These are phyloP conservation scores for Solanum tarapatanum DNA, from an alignment of 257 asterid species.

Conservation along the genomic window DNA sequence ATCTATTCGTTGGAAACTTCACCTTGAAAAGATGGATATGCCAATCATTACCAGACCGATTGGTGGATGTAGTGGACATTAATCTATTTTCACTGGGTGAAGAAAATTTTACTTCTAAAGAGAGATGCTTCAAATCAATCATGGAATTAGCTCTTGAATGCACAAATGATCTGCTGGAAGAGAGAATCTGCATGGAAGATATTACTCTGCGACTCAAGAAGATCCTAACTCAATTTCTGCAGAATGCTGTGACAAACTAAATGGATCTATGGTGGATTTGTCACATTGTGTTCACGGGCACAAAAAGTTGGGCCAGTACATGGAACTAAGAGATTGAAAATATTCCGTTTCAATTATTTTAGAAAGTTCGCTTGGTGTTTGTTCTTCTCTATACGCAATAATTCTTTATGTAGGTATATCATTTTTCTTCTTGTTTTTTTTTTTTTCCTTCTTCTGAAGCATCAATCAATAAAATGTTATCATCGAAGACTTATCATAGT, in stretches of 20 bases:
- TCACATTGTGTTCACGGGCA: neutral
- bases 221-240: neutral
- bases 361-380: neutral
- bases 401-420: neutral
- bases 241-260: neutral
- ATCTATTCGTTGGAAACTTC: neutral
- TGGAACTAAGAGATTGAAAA: neutral
- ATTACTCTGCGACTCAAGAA: neutral
- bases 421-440: neutral
- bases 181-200: neutral
- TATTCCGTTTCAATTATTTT: neutral
- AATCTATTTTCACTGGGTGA: neutral
- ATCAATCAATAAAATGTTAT: neutral
- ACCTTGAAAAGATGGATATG: neutral
- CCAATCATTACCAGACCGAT: neutral
- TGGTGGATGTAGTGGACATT: neutral
- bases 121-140: neutral
- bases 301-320: neutral
- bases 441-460: neutral
- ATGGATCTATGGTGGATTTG: neutral
- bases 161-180: neutral
- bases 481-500: neutral
- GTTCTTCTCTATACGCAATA: neutral
- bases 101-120: neutral
- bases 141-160: slow-evolving; percentile 5